Evolutionary conservation across 805 yeast species (phyloP), one percentile per base, ranked within the genome.

Genomic region (Lachancea fermentati): DNA sequence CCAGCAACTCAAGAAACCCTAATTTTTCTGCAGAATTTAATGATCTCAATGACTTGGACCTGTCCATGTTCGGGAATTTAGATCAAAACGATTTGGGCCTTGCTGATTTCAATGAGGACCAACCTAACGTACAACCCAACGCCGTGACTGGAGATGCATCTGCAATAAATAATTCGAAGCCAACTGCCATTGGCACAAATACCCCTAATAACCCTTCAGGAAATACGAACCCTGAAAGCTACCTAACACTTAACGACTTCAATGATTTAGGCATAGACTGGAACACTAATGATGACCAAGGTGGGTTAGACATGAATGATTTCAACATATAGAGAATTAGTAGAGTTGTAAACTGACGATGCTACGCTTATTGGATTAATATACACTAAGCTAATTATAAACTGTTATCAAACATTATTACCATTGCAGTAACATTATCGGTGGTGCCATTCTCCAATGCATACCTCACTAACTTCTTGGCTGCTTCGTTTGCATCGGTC

Each of bases 381-480:
- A 24, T 36, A 28, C 5, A 31, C 26, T 22, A 32, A 14, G 3
- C 15, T 19, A 19, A 5, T 15, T 22, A 34, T 13, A 39, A 19
- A 19, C 18, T 24, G 32, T 31, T 40, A n/a, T 40, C 43, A 22
- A 68, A 56, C 22, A 49, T 47, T 4, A 89, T 81, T 14, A 93
- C 89, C 96, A 91, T 86, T 13, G 84, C 94, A 0, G 98, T 91
- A 30, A 91, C 76, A 58, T 91, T 91, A 62, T 91, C 98, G 2
- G 95, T 84, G 16, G 95, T 83, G 31, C 83, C 77, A 47, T 79
- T 73, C 38, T 78, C 77, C 59, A 91, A 69, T 0, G 98, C 97
- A 50, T 74, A 71, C 41, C 76, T 72, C 42, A 88, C 83, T 43
- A 88, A 68, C 22, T 65, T 68, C 43, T 75, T 72, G 12, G 94